Conservation (phyloP, 345 rosid genomes). For the Rubroshorea leprosula region DNA sequence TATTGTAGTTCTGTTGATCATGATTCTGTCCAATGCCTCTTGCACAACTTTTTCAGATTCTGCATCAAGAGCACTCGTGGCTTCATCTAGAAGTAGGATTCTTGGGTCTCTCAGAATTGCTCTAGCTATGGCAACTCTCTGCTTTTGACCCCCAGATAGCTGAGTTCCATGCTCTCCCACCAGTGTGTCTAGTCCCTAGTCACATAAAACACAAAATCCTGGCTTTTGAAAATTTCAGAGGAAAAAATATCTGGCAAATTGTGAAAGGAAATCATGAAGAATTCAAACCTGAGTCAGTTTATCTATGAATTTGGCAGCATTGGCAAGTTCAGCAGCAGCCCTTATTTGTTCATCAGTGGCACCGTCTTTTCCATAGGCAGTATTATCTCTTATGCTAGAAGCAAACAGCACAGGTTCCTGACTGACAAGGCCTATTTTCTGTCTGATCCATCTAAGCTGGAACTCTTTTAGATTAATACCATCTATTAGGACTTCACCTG, state of each 20-base stretch:
- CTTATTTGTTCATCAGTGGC: conserved; percentile 57
- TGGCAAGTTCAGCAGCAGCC: conserved; percentile 63
- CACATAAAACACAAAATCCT: not conserved
- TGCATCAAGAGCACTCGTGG: conserved; percentile 86
- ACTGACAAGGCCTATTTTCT: conserved; percentile 67
- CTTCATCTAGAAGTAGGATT: conserved; percentile 77
- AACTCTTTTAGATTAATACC: conserved; percentile 54
- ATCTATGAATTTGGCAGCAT: conserved; percentile 64
- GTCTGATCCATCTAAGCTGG: conserved; percentile 67
- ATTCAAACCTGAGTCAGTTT: conserved; percentile 56
- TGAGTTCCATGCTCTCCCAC: conserved; percentile 93
- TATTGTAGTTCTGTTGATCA: conserved; percentile 64
- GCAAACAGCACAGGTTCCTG: conserved; percentile 77
- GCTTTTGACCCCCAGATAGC: conserved; percentile 94
- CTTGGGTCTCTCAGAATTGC: conserved; percentile 70
- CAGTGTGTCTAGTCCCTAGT: conserved; percentile 76
- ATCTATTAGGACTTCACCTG: conserved; percentile 59
- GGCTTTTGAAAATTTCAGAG: too few relatives aligned
- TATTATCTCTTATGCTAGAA: conserved; percentile 64
- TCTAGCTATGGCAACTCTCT: conserved; percentile 83
- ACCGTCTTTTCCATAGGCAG: conserved; percentile 60
- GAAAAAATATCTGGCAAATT: not conserved
- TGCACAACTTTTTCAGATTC: conserved; percentile 76
- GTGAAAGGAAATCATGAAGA: not conserved
- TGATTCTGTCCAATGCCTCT: conserved; percentile 71